Evolutionary conservation across 176 grass and related monocot species (phyloP), one percentile per base, ranked within the genome.

Genomic region (Dendrocalamus sinicus): DNA sequence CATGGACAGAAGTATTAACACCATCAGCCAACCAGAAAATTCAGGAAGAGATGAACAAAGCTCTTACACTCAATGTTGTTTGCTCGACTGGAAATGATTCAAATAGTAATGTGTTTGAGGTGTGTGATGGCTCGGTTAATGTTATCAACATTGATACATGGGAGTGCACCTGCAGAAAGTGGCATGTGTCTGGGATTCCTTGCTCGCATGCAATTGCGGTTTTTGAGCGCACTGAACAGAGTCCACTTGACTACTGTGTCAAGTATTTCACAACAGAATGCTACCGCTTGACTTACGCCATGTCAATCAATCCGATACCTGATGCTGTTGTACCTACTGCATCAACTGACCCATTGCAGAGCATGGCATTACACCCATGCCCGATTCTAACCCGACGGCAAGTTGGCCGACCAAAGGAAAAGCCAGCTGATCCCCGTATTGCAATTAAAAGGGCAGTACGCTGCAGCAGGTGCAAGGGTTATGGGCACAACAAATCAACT

Each of bases 401-500:
- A 66, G 88, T 89, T 54, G 93, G 93, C 51, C 79, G 90, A 23
- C 93, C 93, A 41, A 95, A 92, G 76, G 88, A 90, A 88, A 95
- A 92, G 83, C 88, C 87, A 43, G 85, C 78, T 48, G 90, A 95
- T 81, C 93, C 93, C 19, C 84, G 90, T 39, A 92, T 92, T 44
- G 74, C 86, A 12, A 91, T 91, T 43, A 95, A 92, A 80, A 78
- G 88, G 48, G 89, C 90, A 16, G 81, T 90, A 16, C 67, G 88
- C 69, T 95, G 93, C 75, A 90, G 90, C 64, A 85, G 68, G 58
- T 95, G 93, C 41, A 89, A 95, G 79, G 86, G 72, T 60, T 92
- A 85, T 73, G 90, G 93, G 37, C 90, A 95, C 76, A 95, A 95
- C 52, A 95, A 95, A 67, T 81, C 84, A 40, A 95, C 90, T 75